Percentiles rank a stretch among this genome's conserved stretches.
These are phyloP conservation scores for Populus hybrid DNA, from an alignment of 441 rosid genomes.

Conservation along the genomic window DNA sequence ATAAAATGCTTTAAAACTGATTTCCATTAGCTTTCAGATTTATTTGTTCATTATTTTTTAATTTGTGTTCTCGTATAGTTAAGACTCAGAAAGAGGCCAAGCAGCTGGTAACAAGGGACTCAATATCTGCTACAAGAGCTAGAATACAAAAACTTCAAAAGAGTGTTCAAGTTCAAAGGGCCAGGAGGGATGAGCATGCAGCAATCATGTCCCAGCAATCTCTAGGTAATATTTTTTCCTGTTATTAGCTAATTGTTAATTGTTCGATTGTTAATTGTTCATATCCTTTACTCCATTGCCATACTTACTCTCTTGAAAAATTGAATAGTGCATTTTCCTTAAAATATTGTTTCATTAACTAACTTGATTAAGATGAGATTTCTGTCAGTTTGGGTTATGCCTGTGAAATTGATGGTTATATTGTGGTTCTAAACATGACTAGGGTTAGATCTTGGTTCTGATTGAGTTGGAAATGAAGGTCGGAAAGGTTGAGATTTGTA, in stretches of 20 bases:
- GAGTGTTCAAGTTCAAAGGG: constrained; percentile 45
- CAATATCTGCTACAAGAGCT: constrained; percentile 51
- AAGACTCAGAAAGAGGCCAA: constrained; percentile 80
- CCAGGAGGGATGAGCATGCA: constrained; percentile 54
- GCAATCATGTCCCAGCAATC: constrained; percentile 51
- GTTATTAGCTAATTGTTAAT: neutral
- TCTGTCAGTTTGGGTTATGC: neutral
- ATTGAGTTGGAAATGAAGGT: neutral
- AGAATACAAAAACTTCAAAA: constrained; percentile 53
- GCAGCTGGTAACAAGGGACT: constrained; percentile 61
- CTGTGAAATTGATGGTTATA: neutral
- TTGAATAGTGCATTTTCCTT: neutral
- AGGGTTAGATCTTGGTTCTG: neutral
- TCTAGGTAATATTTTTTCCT: constrained; percentile 36
- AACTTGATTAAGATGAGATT: neutral
- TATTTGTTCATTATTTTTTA: neutral
- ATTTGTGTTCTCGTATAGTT: constrained; percentile 37
- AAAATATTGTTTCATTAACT: neutral
- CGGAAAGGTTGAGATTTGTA: neutral
- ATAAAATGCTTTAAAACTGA: neutral
- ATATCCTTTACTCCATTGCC: neutral
- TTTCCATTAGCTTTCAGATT: neutral
- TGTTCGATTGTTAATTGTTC: constrained; percentile 9
- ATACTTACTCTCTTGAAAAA: neutral
- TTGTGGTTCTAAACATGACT: neutral